Conservation (phyloP, 2,329 filamentous ascomycete genomes). For the Cordyceps javanica region DNA sequence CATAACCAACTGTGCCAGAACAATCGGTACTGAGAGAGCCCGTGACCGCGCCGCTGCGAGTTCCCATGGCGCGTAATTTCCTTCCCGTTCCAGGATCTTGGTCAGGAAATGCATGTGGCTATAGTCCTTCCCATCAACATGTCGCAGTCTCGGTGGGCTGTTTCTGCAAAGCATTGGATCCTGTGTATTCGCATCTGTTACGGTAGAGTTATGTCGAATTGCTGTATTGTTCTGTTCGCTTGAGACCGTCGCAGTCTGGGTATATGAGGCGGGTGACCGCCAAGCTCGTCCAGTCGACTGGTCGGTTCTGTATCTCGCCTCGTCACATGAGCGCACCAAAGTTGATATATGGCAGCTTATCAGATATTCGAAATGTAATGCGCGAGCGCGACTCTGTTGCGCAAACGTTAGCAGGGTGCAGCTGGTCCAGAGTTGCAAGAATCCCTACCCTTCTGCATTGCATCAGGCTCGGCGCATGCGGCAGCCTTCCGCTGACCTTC, state of each 20-base stretch:
- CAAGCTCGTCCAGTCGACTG: neutral
- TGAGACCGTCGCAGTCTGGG: neutral
- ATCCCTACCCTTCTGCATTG: neutral
- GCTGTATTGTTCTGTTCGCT: neutral
- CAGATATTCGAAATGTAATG: neutral
- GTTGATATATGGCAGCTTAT: neutral
- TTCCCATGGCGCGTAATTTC: neutral
- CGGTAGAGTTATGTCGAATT: neutral
- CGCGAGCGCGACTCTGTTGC: neutral
- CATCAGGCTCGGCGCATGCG: slow-evolving; percentile 7
- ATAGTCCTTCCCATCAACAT: neutral
- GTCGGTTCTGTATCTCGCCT: neutral
- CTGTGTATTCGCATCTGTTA: neutral
- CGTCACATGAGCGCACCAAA: neutral
- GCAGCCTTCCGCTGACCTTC: slow-evolving; percentile 26
- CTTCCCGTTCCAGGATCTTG: neutral
- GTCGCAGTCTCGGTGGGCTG: neutral
- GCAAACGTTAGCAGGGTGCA: neutral
- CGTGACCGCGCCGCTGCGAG: neutral
- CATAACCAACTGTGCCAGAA: neutral
- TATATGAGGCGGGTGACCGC: neutral
- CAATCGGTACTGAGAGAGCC: neutral
- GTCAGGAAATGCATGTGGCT: neutral
- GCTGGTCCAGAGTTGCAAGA: neutral
- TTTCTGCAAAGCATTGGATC: neutral